These are phyloP conservation scores for Debaryomyces castellii DNA, from an alignment of 805 yeast genomes.

Conservation along the genomic window DNA sequence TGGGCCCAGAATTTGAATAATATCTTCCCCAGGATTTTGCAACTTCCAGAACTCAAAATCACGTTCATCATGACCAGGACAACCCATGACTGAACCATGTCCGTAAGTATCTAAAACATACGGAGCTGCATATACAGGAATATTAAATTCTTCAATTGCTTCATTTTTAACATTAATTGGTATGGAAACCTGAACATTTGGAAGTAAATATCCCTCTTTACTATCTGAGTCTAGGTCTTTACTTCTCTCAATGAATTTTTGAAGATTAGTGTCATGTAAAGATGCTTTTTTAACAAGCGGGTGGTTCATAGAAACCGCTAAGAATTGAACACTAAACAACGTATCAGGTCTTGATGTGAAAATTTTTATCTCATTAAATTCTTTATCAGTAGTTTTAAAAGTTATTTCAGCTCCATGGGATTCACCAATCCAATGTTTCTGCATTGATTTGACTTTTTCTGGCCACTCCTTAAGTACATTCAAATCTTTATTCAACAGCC, in stretches of 20 bases:
- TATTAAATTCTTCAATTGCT: constrained; percentile 11
- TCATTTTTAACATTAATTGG: constrained; percentile 53
- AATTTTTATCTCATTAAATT: constrained; percentile 39
- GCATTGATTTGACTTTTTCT: constrained; percentile 83
- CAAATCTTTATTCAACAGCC: constrained; percentile 64
- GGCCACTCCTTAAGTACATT: constrained; percentile 76
- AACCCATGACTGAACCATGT: constrained; percentile 96
- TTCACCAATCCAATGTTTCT: constrained; percentile 89
- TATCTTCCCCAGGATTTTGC: constrained; percentile 49
- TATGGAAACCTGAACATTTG: constrained; percentile 44
- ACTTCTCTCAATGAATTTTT: constrained; percentile 51
- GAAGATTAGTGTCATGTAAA: constrained; percentile 37
- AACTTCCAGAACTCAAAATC: constrained; percentile 78
- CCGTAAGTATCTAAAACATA: constrained; percentile 86
- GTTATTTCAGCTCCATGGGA: constrained; percentile 74
- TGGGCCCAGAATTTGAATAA: constrained; percentile 49
- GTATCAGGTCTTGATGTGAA: constrained; percentile 95
- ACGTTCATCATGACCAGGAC: constrained; percentile 89
- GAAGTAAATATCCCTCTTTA: constrained; percentile 57
- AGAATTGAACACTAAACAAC: constrained; percentile 73
- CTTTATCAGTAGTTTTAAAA: constrained; percentile 38
- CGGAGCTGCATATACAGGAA: constrained; percentile 89
- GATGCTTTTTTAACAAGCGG: constrained; percentile 49
- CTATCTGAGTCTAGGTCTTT: constrained; percentile 32
- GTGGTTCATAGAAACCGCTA: constrained; percentile 77